Conservation (phyloP, 257 asterid genomes). For the Solanum bukasovii region DNA sequence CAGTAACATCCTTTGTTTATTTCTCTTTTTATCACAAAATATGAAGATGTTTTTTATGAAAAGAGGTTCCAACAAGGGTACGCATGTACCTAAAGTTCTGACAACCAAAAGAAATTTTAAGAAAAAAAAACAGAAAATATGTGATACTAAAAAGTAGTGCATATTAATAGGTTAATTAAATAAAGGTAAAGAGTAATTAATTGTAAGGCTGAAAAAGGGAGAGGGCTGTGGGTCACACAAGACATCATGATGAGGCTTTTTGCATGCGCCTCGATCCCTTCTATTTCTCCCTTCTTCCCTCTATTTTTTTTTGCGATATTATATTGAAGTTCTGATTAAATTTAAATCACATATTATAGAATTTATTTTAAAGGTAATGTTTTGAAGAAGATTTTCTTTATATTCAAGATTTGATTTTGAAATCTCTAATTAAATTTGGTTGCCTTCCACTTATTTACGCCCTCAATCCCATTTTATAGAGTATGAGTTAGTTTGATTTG, state of each 20-base stretch:
- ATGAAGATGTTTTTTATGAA: not conserved
- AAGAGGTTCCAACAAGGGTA: not conserved
- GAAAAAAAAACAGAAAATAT: not conserved
- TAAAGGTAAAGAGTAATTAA: not conserved
- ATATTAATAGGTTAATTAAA: not conserved
- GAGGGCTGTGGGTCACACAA: conserved; percentile 27
- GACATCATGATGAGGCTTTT: conserved; percentile 49
- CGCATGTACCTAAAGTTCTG: not conserved
- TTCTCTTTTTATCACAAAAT: not conserved
- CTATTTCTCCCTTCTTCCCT: conserved; percentile 20
- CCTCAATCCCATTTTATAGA: too few species aligned
- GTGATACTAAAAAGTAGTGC: conserved; percentile 6
- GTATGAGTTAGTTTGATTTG: not conserved
- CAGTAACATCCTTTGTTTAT: not conserved
- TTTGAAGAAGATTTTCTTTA: too few species aligned
- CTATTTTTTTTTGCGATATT: too few species aligned
- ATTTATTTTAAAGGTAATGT: too few species aligned
- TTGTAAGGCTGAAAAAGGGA: conserved; percentile 6
- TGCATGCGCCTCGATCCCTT: conserved; percentile 64
- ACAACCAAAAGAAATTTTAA: not conserved
- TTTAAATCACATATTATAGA: too few species aligned
- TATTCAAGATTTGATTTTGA: too few species aligned
- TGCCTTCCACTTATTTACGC: too few species aligned
- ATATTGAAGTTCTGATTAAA: too few species aligned
- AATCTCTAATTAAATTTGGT: too few species aligned